phyloP scores from a whole-genome alignment of 371 early-diverging fungal species.

The Circinella umbellata region DNA sequence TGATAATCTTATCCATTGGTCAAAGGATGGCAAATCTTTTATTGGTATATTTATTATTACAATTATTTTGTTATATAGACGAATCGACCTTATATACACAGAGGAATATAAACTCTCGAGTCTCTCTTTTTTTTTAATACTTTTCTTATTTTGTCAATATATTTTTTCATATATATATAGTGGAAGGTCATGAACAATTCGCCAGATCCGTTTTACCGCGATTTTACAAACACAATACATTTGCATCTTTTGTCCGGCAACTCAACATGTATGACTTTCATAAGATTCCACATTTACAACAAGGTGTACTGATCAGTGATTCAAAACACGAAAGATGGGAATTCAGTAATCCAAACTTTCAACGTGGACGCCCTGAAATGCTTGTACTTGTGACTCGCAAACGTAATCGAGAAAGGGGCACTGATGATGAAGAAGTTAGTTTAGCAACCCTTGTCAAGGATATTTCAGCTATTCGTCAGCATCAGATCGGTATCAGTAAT shows the following conservation, averaged over 20 bases:
- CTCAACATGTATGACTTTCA: slow-evolving; percentile 82
- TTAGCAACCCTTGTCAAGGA: slow-evolving; percentile 67
- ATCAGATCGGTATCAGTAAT: slow-evolving; percentile 80
- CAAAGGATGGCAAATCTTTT: slow-evolving; percentile 75
- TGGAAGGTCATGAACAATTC: slow-evolving; percentile 76
- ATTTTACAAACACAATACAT: slow-evolving; percentile 86
- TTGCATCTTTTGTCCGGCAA: slow-evolving; percentile 85
- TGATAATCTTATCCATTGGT: slow-evolving; percentile 76
- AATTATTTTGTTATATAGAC: too few relatives aligned
- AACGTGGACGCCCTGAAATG: slow-evolving; percentile 55
- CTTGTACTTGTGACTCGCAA: slow-evolving; percentile 56
- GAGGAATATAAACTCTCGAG: too few relatives aligned
- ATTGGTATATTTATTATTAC: slow-evolving; percentile 37
- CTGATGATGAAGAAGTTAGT: slow-evolving; percentile 35
- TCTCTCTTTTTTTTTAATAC: not conserved
- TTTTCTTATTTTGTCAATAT: not conserved
- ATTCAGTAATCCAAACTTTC: slow-evolving; percentile 57
- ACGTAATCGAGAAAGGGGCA: slow-evolving; percentile 48
- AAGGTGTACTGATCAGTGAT: slow-evolving; percentile 65
- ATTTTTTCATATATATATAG: slow-evolving; percentile 23
- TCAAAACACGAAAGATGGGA: slow-evolving; percentile 54
- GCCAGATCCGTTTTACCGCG: slow-evolving; percentile 74
- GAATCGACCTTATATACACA: too few relatives aligned
- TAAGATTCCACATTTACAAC: slow-evolving; percentile 73
- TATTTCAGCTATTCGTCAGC: slow-evolving; percentile 79